phyloP scores from a whole-genome alignment of 139 green algal genomes.

The Chloropicon primus region DNA sequence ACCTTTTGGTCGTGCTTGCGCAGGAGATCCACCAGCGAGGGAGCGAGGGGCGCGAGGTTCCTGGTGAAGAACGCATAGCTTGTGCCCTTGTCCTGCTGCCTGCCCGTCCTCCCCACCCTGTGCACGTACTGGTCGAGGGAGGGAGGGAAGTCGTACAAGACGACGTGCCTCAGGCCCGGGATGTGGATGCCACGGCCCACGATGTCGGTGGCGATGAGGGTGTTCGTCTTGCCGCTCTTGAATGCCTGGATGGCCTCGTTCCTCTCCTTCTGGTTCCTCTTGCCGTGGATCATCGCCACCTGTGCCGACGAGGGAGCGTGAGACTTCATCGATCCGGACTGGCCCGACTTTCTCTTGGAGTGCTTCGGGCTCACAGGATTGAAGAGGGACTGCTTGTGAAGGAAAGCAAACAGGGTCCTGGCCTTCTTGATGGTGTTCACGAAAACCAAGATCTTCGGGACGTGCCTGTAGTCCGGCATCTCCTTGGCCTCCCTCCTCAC shows the following conservation, averaged over 20 bases:
- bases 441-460: conserved; percentile 67
- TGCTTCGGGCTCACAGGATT: neutral
- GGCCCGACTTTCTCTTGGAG: neutral
- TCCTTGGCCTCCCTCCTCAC: neutral
- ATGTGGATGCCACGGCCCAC: neutral
- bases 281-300: conserved; percentile 8
- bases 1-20: neutral
- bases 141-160: neutral
- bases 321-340: neutral
- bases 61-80: conserved; percentile 14
- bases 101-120: neutral
- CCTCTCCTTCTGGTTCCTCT: neutral
- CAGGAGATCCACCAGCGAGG: conserved; percentile 7
- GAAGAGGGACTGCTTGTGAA: neutral
- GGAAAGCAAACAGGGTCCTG: neutral
- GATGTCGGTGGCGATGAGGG: neutral
- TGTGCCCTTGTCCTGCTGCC: neutral
- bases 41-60: conserved; percentile 14
- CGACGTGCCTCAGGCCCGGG: neutral
- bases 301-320: neutral
- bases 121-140: neutral
- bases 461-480: conserved; percentile 27
- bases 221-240: neutral
- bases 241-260: neutral
- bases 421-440: conserved; percentile 71